Evolutionary conservation across 176 grass and related monocot genomes (phyloP).

Genomic region (Carex parvula): DNA sequence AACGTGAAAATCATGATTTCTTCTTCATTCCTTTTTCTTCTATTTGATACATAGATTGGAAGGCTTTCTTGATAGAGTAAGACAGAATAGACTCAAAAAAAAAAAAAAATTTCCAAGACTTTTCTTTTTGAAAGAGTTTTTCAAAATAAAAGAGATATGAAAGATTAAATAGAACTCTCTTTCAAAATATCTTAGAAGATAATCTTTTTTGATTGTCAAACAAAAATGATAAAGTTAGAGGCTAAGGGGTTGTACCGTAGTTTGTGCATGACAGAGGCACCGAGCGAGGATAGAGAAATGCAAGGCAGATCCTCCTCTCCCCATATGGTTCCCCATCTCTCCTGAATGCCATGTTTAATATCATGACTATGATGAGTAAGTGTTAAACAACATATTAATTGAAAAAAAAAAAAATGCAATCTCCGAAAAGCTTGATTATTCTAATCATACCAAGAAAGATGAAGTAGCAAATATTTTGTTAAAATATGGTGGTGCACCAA

Average conservation of each 20-base stretch:
- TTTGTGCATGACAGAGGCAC: conserved; percentile 88
- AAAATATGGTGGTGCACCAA: background rate
- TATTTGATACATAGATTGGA: too few species aligned
- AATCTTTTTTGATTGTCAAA: background rate
- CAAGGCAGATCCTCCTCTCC: conserved; percentile 75
- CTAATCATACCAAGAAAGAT: background rate
- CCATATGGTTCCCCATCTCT: conserved; percentile 57
- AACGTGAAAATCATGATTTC: too few species aligned
- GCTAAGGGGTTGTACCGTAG: conserved; percentile 37
- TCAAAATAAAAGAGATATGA: too few species aligned
- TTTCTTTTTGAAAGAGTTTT: too few species aligned
- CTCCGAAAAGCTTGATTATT: background rate
- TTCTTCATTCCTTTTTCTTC: too few species aligned
- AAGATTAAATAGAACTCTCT: too few species aligned
- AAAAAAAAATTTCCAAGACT: too few species aligned
- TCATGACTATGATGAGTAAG: background rate
- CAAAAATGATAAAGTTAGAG: background rate
- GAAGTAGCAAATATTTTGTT: background rate
- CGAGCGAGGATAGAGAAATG: conserved; percentile 58
- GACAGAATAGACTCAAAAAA: too few species aligned
- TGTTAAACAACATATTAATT: background rate
- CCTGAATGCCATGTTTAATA: conserved; percentile 36
- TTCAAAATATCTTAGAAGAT: too few species aligned
- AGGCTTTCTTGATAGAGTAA: too few species aligned
- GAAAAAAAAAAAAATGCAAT: background rate